Evolutionary conservation across 495 filamentous ascomycete species (phyloP), one percentile per base, ranked within the genome.

Genomic region (Diplogelasinospora grovesii): DNA sequence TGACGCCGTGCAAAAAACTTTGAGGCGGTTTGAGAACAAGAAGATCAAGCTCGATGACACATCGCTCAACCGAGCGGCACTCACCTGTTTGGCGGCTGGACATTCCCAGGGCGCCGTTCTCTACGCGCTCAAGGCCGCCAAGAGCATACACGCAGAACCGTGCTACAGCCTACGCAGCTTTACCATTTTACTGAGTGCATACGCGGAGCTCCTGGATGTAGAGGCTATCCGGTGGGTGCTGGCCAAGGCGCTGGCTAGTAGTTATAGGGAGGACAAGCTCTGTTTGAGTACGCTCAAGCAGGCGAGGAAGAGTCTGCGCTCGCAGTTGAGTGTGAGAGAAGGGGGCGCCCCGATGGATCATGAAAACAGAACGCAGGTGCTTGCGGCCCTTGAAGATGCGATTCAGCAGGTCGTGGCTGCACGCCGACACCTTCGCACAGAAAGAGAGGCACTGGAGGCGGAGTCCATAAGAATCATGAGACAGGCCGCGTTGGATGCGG

Each of bases 151-250:
- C 19, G 32, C 21, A 10, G 50, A 50, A 10, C 54, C 45, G 0
- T 63, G 59, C 44, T 66, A 57, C 49, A 64, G 52, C 36, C 50
- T 45, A n/a, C 51, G 38, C 13, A 69, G 53, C 49, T 72, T 68
- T 45, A 56, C 42, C 15, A 57, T 61, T 31, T 46, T 70, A 27
- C 48, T 73, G 8, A 44, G 24, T n/a, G 54, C 55, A 13, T 72
- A 68, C 35, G 48, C 65, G 9, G 25, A 43, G 11, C 44, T 70
- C 5, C 39, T 49, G 8, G 61, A 72, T 40, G 22, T 49, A 5
- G 43, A 35, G 9, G 61, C 57, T 16, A 53, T 74, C 29, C 41
- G 48, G 2, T 43, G 52, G 18, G 52, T 64, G 4, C 22, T 68
- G n/a, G 36, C 45, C 5, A 52, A 44, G 33, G 49, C 58, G 4